These are phyloP conservation scores for Xerocomellus chrysenteron DNA, from an alignment of 768 basidiomycete genomes.

Conservation along the genomic window DNA sequence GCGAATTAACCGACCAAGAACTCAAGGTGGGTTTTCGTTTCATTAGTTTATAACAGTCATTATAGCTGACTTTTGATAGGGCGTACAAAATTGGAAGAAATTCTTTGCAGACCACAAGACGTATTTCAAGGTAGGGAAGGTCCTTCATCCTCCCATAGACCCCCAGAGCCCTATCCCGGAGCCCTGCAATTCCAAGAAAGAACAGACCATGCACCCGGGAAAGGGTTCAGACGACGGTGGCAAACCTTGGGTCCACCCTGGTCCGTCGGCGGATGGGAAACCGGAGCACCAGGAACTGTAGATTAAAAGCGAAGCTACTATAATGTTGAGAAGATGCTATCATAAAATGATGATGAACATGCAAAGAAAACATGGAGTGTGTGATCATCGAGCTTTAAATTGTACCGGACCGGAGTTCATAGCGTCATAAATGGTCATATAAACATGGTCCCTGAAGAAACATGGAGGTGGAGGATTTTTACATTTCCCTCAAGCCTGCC, in stretches of 20 bases:
- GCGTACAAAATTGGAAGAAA: constrained; percentile 83
- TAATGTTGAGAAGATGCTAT: constrained; percentile 11
- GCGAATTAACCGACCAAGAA: constrained; percentile 75
- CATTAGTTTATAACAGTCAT: neutral
- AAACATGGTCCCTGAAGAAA: constrained; percentile 18
- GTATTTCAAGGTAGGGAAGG: constrained; percentile 76
- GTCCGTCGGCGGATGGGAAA: constrained; percentile 9
- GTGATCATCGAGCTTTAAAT: constrained; percentile 7
- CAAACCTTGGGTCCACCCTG: constrained; percentile 29
- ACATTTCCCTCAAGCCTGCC: constrained; percentile 28
- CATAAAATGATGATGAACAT: constrained; percentile 23
- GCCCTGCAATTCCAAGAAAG: constrained; percentile 70
- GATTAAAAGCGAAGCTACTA: constrained; percentile 20
- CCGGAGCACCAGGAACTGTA: constrained; percentile 31
- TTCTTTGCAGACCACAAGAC: constrained; percentile 83
- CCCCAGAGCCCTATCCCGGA: constrained; percentile 70
- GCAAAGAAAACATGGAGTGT: constrained; percentile 23
- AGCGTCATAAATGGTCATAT: constrained; percentile 30
- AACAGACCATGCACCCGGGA: constrained; percentile 27
- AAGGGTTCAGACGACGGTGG: constrained; percentile 27
- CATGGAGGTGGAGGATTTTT: constrained; percentile 5
- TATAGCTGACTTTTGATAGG: constrained; percentile 39
- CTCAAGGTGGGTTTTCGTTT: constrained; percentile 50
- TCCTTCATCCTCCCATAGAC: constrained; percentile 75
- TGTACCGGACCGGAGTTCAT: constrained; percentile 9